Base-by-base conservation (phyloP, 371 early-diverging fungal genomes). In the Vairimorpha apis region DNA sequence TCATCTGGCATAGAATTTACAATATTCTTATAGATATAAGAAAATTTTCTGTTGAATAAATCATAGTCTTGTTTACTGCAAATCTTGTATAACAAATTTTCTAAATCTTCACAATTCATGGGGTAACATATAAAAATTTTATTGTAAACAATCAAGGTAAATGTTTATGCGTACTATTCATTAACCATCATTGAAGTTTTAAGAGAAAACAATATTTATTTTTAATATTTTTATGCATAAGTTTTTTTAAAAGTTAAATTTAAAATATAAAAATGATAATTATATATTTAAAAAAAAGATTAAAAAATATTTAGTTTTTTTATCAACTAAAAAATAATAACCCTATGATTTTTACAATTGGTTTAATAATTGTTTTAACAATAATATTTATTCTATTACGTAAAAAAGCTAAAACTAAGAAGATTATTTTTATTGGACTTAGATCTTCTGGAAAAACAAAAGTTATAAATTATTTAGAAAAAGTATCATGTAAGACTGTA, bases 361-460 rank as follows among this genome's bases (percentile, higher is more conserved):
- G 21, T 8, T 27, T 53, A 10, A 5, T 53, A 2, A 53, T 53
- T 2, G 2, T 53, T 4, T 53, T 29, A 2, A 27, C 2, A 27
- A 25, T 5, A 2, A 27, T 53, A 16, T 25, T 3, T 29, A 7
- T 1, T 3, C 23, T 12, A 58, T 60, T 45, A 43, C 10, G 1
- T 23, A 16, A n/a, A 18, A 47, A 47, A 29, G 62, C 44, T 10
- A 18, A 5, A 32, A 4, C 5, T 35, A 49, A 70, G 38, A 30
- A 47, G 1, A 49, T 70, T 21, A 44, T 45, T 32, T 70, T 70
- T 62, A 44, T 56, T 32, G 70, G 70, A 5, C 41, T 35, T n/a
- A 59, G 70, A 32, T 35, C 41, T 21, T 7, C 49, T 30, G 70
- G 70, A 62, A 70, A 70, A 27, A 70, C 70, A 33, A 59, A 10